Evolutionary conservation across 768 basidiomycete species (phyloP), one percentile per base, ranked within the genome.

Genomic region (Lactarius hengduanensis): DNA sequence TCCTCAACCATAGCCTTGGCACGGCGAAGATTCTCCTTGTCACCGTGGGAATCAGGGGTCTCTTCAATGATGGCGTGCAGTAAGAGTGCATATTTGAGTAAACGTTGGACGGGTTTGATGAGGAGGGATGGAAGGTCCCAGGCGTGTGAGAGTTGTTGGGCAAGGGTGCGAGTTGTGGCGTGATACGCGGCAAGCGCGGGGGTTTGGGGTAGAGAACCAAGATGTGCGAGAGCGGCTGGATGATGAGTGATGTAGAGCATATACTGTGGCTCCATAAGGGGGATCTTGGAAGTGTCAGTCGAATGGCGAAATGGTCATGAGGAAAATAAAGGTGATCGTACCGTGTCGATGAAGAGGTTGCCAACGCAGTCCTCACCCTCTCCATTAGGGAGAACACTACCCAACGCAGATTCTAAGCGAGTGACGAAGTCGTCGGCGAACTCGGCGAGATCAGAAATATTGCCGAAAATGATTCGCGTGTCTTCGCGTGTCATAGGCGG

Each of bases 101-200:
- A 83, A 18, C 96, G 87, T 73, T 98, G 97, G 4, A 99, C 94
- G 40, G 97, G 97, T 77, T 98, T 98, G 77, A 99, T 98, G 67
- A 99, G 88, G 45, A 98, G 84, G 0, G 94, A 94, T 6, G 92
- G 82, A 32, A 99, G 85, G 74, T 99, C 96, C 89, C 94, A 95
- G 3, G 94, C 91, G 72, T 93, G 89, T 0, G 92, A 91, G 15
- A 91, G 82, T 28, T 85, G 83, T 2, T 87, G 83, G 1, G 91
- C 88, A 43, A 90, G 80, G 13, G 79, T 81, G 65, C 85, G 83
- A 20, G 90, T 90, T 41, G 86, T 84, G 11, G 82, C 75, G 56
- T 92, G 81, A 76, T 94, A 95, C 3, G 82, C 78, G 16, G 80
- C 78, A 9, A 96, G 81, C 0, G 87, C 82, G 4, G 85, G 81